Evolutionary conservation across 768 basidiomycete genomes (phyloP).

Genomic region (Mycena polygramma): DNA sequence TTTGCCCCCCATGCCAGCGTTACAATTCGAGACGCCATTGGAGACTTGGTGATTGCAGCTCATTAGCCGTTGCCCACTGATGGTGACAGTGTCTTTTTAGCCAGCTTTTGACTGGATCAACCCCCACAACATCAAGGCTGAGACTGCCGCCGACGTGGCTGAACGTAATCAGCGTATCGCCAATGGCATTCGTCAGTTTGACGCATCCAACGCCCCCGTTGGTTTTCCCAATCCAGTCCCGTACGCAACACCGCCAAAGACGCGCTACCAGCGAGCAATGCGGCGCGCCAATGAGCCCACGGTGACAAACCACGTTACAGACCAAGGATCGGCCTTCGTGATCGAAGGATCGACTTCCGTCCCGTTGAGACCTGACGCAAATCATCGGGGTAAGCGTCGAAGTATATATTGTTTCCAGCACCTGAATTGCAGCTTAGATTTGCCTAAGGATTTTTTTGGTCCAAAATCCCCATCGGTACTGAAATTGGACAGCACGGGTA

Average conservation of each 20-base stretch:
- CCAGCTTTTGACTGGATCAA: slow-evolving; percentile 82
- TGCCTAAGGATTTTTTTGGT: background rate
- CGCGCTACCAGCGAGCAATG: slow-evolving; percentile 57
- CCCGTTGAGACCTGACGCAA: slow-evolving; percentile 64
- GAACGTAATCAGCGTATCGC: slow-evolving; percentile 52
- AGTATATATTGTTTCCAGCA: too few species aligned
- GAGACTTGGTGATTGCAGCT: slow-evolving; percentile 70
- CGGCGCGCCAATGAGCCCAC: slow-evolving; percentile 43
- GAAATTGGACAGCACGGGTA: background rate
- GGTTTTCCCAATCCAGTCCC: slow-evolving; percentile 61
- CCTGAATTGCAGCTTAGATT: background rate
- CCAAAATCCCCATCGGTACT: background rate
- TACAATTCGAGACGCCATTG: slow-evolving; percentile 74
- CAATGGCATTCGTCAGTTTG: slow-evolving; percentile 60
- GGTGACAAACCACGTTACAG: slow-evolving; percentile 72
- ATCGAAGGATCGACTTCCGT: slow-evolving; percentile 73
- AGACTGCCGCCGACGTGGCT: slow-evolving; percentile 49
- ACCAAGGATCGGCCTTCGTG: slow-evolving; percentile 50
- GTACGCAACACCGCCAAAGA: slow-evolving; percentile 62
- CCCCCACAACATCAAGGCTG: slow-evolving; percentile 59
- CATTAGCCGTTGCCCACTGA: slow-evolving; percentile 55
- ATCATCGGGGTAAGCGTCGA: slow-evolving; percentile 60
- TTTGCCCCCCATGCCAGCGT: slow-evolving; percentile 73
- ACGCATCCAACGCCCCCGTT: slow-evolving; percentile 40
- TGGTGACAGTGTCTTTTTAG: slow-evolving; percentile 46